phyloP scores from a whole-genome alignment of 2,329 filamentous ascomycete species.

The Fusarium circinatum region DNA sequence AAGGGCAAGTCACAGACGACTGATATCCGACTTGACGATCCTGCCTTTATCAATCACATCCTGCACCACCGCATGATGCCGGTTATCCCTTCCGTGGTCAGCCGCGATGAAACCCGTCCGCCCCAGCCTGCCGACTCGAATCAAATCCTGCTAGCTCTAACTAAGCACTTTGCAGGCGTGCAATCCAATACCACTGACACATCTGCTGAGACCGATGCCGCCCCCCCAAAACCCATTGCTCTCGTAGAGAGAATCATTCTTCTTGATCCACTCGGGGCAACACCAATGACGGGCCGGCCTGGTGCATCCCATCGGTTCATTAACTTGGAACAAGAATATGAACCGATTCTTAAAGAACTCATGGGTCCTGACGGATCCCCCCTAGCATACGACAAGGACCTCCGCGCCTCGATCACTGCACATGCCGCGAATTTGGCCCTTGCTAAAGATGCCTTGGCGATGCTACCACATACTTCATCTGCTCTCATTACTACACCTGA shows the following conservation, averaged over 20 bases:
- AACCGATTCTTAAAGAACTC: slow-evolving; percentile 73
- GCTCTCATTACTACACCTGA: slow-evolving; percentile 87
- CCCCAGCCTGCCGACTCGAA: slow-evolving; percentile 56
- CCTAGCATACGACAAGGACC: slow-evolving; percentile 46
- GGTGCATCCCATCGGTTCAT: slow-evolving; percentile 70
- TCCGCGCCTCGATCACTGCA: slow-evolving; percentile 54
- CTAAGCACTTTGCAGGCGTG: slow-evolving; percentile 78
- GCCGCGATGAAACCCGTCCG: slow-evolving; percentile 53
- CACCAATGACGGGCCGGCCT: slow-evolving; percentile 68
- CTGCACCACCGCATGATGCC: slow-evolving; percentile 49
- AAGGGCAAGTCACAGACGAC: slow-evolving; percentile 27
- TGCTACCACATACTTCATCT: slow-evolving; percentile 86
- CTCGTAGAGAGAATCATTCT: slow-evolving; percentile 87
- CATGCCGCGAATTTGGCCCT: slow-evolving; percentile 77
- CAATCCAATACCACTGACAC: slow-evolving; percentile 51
- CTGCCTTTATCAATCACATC: slow-evolving; percentile 46
- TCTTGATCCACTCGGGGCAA: slow-evolving; percentile 86
- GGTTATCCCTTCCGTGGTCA: slow-evolving; percentile 56
- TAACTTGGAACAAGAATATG: slow-evolving; percentile 92
- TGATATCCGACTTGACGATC: slow-evolving; percentile 47
- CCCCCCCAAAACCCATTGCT: slow-evolving; percentile 60
- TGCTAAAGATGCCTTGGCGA: slow-evolving; percentile 73
- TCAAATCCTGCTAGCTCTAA: slow-evolving; percentile 80
- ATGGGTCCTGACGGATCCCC: slow-evolving; percentile 45
- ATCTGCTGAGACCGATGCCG: slow-evolving; percentile 45